Evolutionary conservation across 2,329 filamentous ascomycete species (phyloP), one percentile per base, ranked within the genome.

Genomic region (Ascochyta koolunga): DNA sequence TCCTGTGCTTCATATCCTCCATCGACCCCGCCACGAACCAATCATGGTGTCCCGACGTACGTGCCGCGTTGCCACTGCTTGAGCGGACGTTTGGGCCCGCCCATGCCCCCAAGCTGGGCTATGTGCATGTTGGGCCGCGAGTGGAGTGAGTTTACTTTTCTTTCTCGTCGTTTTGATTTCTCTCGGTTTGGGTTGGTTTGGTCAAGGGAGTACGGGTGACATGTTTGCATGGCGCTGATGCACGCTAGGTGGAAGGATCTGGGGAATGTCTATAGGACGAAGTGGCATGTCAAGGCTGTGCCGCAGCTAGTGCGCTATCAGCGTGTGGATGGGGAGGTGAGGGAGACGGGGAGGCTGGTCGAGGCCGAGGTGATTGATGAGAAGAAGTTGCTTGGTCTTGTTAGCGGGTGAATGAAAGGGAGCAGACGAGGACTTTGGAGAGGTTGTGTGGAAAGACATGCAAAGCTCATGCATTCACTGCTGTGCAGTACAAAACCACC

Each of bases 31-130:
- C 38, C 16, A 60, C 54, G 4, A 36, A 53, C 7, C 39, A 50
- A 25, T 29, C 58, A 4, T 60, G 58, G 58, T 60, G 58, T 48
- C 54, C 58, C 11, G 58, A 60, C 38, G 58, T 60, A 15, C 52
- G 54, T 4, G 58, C 58, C 7, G 47, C 58, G 40, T 15, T 60
- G 37, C 58, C 58, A 10, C 16, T 27, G 0, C 45, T 55, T 15
- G 10, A 49, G 22, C 46, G 35, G 11, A 33, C 29, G 5, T 60
- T 60, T 31, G 29, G 36, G 11, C 10, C 36, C 5, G 31, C 22
- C 4, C 36, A 41, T 16, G 41, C 36, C 7, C 52, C 56, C 4
- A 13, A 24, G 15, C 29, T 56, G 3, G 31, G 16, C 4, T 54
- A 44, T 25, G 56, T 59, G 8, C 45, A 56, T 41, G 56, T 56